Percentiles rank a stretch among this genome's conserved stretches.
Evolutionary conservation across 2,329 filamentous ascomycete genomes (phyloP).

Genomic region (Fusarium incarnatum): DNA sequence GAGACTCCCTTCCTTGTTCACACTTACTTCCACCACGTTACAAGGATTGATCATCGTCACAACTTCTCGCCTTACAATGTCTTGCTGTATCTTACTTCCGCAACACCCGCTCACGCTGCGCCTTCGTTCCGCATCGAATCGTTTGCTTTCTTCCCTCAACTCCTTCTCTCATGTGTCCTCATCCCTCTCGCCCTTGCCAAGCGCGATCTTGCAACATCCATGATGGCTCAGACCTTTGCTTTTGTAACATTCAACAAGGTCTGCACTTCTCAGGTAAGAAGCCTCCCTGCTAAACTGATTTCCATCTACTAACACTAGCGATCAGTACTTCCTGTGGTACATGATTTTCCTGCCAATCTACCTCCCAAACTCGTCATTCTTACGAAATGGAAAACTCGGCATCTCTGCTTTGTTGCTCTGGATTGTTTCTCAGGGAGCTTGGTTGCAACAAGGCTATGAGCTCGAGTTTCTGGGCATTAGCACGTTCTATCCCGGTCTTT

Average conservation of each 20-base stretch:
- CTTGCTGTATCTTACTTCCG: constrained; percentile 86
- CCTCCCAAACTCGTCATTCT: constrained; percentile 81
- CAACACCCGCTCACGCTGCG: constrained; percentile 56
- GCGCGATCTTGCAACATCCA: constrained; percentile 81
- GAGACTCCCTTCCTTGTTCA: constrained; percentile 85
- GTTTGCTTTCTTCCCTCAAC: constrained; percentile 88
- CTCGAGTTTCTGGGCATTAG: constrained; percentile 85
- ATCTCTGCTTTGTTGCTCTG: constrained; percentile 75
- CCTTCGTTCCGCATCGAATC: constrained; percentile 71
- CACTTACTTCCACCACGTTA: constrained; percentile 93
- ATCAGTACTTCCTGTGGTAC: constrained; percentile 97
- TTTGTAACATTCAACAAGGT: constrained; percentile 99
- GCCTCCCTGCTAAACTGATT: not conserved
- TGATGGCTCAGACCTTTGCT: constrained; percentile 95
- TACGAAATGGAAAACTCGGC: constrained; percentile 71
- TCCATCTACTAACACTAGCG: constrained; percentile 21
- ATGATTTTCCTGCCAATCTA: constrained; percentile 93
- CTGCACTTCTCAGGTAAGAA: constrained; percentile 90
- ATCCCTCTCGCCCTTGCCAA: constrained; percentile 84
- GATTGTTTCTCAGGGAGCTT: constrained; percentile 79
- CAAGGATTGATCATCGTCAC: constrained; percentile 93
- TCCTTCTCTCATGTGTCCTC: constrained; percentile 80
- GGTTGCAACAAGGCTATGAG: constrained; percentile 79
- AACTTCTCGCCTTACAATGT: constrained; percentile 98
- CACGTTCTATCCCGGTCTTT: constrained; percentile 88